Conservation (phyloP, 169 alveolate species). For the Plasmodium malariae region DNA sequence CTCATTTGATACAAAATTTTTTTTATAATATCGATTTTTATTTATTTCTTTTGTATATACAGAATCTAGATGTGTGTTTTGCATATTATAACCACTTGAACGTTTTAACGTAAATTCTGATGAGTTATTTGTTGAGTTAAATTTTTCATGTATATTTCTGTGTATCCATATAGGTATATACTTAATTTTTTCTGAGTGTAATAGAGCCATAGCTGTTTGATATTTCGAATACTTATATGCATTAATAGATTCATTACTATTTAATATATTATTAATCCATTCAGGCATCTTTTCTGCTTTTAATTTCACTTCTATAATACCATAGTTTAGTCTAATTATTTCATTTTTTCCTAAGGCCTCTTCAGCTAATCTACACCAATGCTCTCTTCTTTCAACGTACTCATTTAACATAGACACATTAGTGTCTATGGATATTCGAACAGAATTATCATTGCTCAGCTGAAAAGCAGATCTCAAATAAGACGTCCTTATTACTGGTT, state of each 20-base stretch:
- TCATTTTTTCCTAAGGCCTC: conserved; percentile 84
- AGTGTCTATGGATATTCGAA: conserved; percentile 86
- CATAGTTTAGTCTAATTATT: conserved; percentile 79
- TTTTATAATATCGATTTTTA: not conserved
- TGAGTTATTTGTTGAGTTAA: conserved; percentile 61
- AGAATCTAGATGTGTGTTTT: not conserved
- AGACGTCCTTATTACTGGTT: conserved; percentile 87
- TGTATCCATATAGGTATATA: conserved; percentile 81
- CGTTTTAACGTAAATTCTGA: not conserved
- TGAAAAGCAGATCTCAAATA: conserved; percentile 88
- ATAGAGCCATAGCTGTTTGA: conserved; percentile 85
- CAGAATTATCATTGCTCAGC: conserved; percentile 78
- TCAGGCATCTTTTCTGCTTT: conserved; percentile 80
- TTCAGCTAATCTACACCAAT: conserved; percentile 88
- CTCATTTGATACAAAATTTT: not conserved
- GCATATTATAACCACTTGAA: not conserved
- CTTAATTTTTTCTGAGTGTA: conserved; percentile 80
- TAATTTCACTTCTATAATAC: conserved; percentile 82
- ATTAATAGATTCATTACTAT: conserved; percentile 78
- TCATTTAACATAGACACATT: conserved; percentile 85
- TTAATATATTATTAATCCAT: conserved; percentile 80
- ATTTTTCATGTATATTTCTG: conserved; percentile 48
- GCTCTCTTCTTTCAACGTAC: conserved; percentile 75
- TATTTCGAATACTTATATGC: conserved; percentile 83
- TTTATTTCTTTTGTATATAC: not conserved